Base-by-base conservation (phyloP, 2,329 filamentous ascomycete genomes). In the Scedosporium boydii region DNA sequence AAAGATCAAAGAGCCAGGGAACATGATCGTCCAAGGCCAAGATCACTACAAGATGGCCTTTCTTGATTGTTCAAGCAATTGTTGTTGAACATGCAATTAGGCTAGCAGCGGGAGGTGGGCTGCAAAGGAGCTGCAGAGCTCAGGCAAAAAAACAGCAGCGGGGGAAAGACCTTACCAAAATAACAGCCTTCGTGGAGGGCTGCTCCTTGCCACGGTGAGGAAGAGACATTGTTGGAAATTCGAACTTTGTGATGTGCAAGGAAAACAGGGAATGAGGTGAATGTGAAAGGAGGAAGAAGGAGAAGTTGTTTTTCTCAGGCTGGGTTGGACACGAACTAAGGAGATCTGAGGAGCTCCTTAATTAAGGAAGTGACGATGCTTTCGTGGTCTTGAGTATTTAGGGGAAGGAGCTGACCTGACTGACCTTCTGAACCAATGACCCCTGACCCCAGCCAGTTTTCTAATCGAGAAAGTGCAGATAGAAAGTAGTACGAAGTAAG, bases 111-210 rank as follows among this genome's bases (percentile, higher is more conserved):
- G 34, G 34, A 38, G 12, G n/a, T n/a, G 1, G 44, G n/a, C 9
- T 48, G 18, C 18, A 21, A 21, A 61, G 58, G 60, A 65, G 66
- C 66, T 64, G 64, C 65, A 66, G 65, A 64, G 56, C 34, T 46
- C 23, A 12, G 14, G 57, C 23, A 16, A 59, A 46, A 56, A 55
- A 26, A 55, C 23, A 26, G 10, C 51, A 23, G 51, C 23, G 51
- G 64, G 62, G 68, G 66, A 63, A 48, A 41, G 48, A 51, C 53
- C 58, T 57, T 82, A 96, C 93, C 81, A 98, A 80, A 77, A 98
- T 96, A 69, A 97, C 88, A 68, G 93, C 93, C 80, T 97, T 98
- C 74, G 93, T 96, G 67, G 87, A 83, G 71, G 86, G 83, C 66
- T 75, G 69, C 68, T 78, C 70, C 69, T 79, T 81, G 64, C 75